These are phyloP conservation scores for Penicillium daleae DNA, from an alignment of 495 filamentous ascomycete species.

Conservation along the genomic window DNA sequence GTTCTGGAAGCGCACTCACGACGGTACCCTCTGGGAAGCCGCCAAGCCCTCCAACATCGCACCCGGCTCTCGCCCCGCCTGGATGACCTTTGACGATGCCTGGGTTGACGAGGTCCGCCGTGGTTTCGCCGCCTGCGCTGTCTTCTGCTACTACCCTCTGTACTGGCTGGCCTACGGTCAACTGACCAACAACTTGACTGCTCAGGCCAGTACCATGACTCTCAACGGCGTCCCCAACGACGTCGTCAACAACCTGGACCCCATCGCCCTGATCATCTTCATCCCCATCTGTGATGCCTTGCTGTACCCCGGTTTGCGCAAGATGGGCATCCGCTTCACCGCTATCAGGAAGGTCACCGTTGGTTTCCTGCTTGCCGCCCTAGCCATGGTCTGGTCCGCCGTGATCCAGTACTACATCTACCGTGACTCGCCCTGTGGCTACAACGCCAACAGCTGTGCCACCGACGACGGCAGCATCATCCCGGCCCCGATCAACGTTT, in stretches of 20 bases:
- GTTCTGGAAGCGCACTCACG: slow-evolving; percentile 42
- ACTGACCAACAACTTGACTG: slow-evolving; percentile 65
- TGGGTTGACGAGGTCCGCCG: slow-evolving; percentile 73
- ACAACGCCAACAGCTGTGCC: slow-evolving; percentile 50
- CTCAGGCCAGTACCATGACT: slow-evolving; percentile 54
- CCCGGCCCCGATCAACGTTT: slow-evolving; percentile 53
- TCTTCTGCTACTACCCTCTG: slow-evolving; percentile 67
- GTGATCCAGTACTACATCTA: slow-evolving; percentile 73
- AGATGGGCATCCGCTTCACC: slow-evolving; percentile 60
- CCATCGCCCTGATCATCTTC: slow-evolving; percentile 68
- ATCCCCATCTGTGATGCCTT: slow-evolving; percentile 69
- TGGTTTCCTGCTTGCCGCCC: slow-evolving; percentile 63
- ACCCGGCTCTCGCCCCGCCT: slow-evolving; percentile 47
- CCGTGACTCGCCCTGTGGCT: slow-evolving; percentile 55
- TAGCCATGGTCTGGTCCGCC: slow-evolving; percentile 62
- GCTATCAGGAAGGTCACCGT: slow-evolving; percentile 70
- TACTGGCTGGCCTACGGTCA: slow-evolving; percentile 66
- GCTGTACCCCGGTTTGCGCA: slow-evolving; percentile 67
- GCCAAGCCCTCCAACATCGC: slow-evolving; percentile 65
- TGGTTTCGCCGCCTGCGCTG: slow-evolving; percentile 69
- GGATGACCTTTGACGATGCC: slow-evolving; percentile 76
- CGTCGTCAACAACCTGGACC: slow-evolving; percentile 71
- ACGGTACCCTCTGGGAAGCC: slow-evolving; percentile 62
- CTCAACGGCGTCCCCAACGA: slow-evolving; percentile 66
- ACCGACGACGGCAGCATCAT: slow-evolving; percentile 15